phyloP scores from a whole-genome alignment of 176 grass and related monocot genomes.

The Ananas comosus region DNA sequence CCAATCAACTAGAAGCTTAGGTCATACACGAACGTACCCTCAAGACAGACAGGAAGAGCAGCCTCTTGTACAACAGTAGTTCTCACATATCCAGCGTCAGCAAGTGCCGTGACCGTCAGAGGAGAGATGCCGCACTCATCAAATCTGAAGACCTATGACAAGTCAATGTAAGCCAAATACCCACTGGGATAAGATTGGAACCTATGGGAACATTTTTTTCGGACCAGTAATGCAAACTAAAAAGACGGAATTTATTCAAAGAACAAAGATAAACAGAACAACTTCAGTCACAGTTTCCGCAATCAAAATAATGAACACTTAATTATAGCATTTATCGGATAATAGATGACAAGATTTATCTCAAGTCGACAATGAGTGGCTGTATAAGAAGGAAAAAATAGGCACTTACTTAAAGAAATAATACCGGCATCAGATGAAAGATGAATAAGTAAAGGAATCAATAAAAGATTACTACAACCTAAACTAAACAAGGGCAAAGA shows the following conservation, averaged over 20 bases:
- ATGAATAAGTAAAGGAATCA: no score
- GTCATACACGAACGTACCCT: constrained; percentile 40
- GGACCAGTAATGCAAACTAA: not conserved
- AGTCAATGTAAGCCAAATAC: not conserved
- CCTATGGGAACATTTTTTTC: not conserved
- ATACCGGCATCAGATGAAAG: no score
- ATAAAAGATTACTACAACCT: no score
- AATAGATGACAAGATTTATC: no score
- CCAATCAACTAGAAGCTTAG: not conserved
- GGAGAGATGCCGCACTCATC: constrained; percentile 43
- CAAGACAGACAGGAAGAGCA: constrained; percentile 67
- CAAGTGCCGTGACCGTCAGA: constrained; percentile 71
- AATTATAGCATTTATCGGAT: no score
- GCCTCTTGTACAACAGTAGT: constrained; percentile 86
- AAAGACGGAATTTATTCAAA: not conserved
- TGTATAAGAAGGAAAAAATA: no score
- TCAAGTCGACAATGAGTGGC: no score
- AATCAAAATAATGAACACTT: no score
- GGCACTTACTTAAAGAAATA: no score
- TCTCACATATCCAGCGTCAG: constrained; percentile 68
- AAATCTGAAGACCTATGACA: constrained; percentile 29
- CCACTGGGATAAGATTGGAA: not conserved
- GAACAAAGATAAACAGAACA: no score
- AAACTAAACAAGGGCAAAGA: no score
- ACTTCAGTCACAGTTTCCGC: no score